phyloP scores from a whole-genome alignment of 768 basidiomycete genomes.

The Antrodiella citrinella region DNA sequence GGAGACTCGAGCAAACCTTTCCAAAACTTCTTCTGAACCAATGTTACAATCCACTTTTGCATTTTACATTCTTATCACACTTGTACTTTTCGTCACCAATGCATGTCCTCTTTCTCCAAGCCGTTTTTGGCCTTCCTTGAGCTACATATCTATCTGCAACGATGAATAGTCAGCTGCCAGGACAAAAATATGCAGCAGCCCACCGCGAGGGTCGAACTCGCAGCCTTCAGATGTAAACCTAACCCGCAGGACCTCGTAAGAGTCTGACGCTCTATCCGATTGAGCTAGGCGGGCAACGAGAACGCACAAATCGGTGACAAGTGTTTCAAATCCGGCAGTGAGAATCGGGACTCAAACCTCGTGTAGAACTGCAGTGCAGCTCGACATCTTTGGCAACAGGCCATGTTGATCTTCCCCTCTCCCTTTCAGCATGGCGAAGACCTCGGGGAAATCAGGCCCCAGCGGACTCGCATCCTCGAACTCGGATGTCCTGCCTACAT shows the following conservation, averaged over 20 bases:
- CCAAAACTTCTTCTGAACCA: background rate
- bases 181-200: constrained; percentile 24
- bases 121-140: too few relatives aligned
- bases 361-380: too few relatives aligned
- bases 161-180: too few relatives aligned
- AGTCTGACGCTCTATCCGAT: constrained; percentile 65
- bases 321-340: too few relatives aligned
- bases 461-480: background rate
- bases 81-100: too few relatives aligned
- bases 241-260: constrained; percentile 27
- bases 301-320: too few relatives aligned
- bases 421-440: background rate
- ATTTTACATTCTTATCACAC: too few relatives aligned
- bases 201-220: constrained; percentile 60
- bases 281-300: constrained; percentile 52
- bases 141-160: too few relatives aligned
- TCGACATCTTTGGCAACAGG: too few relatives aligned
- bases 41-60: too few relatives aligned
- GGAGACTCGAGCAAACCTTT: background rate
- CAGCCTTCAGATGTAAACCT: constrained; percentile 42
- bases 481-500: constrained; percentile 3
- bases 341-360: too few relatives aligned
- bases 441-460: background rate
- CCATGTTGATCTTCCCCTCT: background rate
- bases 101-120: too few relatives aligned